Percentiles rank a stretch among this genome's conserved stretches.
These are phyloP conservation scores for Urochloa ruziziensis DNA, from an alignment of 176 grass and related monocot genomes.

Conservation along the genomic window DNA sequence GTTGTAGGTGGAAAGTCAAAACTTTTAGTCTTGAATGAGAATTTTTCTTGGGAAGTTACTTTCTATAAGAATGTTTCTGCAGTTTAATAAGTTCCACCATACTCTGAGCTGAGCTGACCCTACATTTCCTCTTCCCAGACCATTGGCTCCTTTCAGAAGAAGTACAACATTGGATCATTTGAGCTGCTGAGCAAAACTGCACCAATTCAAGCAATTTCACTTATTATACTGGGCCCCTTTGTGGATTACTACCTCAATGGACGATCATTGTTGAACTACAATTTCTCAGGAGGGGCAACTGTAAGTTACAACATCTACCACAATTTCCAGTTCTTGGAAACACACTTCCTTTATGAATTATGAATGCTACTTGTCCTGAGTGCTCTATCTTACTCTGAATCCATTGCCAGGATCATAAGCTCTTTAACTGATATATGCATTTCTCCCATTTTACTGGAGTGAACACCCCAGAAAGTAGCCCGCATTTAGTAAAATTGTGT, in stretches of 20 bases:
- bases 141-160: slow-evolving; percentile 90
- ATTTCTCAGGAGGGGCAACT: slow-evolving; percentile 74
- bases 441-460: not conserved
- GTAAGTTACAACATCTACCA: slow-evolving; percentile 53
- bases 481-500: not conserved
- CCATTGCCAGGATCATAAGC: not conserved
- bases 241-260: slow-evolving; percentile 85
- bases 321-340: not conserved
- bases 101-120: slow-evolving; percentile 1
- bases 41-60: not conserved
- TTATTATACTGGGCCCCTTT: slow-evolving; percentile 83
- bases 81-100: not conserved
- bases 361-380: not conserved
- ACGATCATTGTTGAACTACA: slow-evolving; percentile 63
- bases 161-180: slow-evolving; percentile 97
- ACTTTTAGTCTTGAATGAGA: not conserved
- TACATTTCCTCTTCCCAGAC: slow-evolving; percentile 52
- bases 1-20: not conserved
- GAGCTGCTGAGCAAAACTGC: slow-evolving; percentile 88
- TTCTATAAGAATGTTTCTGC: not conserved
- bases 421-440: not conserved
- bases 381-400: slow-evolving; percentile 20
- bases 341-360: not conserved
- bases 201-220: slow-evolving; percentile 83
- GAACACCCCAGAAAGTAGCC: not conserved